These are phyloP conservation scores for Colletotrichum destructivum DNA, from an alignment of 2,329 filamentous ascomycete genomes.

Conservation along the genomic window DNA sequence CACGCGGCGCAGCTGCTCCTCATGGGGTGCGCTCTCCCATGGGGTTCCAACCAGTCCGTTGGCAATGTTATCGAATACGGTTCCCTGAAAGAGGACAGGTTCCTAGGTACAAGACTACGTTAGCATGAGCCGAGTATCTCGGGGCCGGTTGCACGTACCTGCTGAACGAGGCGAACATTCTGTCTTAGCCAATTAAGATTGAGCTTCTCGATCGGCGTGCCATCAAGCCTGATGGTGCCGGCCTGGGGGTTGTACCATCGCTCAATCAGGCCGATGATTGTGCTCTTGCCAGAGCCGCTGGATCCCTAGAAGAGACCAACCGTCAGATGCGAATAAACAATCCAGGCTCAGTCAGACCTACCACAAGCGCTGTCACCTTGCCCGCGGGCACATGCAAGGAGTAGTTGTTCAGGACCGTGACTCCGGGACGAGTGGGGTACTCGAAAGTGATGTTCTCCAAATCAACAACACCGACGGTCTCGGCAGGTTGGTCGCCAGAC, in stretches of 20 bases:
- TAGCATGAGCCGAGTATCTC: no score
- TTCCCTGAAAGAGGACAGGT: slow-evolving; percentile 56
- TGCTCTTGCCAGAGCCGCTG: slow-evolving; percentile 58
- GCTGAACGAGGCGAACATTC: slow-evolving; percentile 56
- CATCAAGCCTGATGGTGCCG: slow-evolving; percentile 55
- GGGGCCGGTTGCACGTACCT: slow-evolving; percentile 40
- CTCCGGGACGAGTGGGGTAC: slow-evolving; percentile 61
- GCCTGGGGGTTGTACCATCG: slow-evolving; percentile 55
- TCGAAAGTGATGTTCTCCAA: slow-evolving; percentile 59
- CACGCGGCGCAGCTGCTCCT: slow-evolving; percentile 58
- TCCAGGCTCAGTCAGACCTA: slow-evolving; percentile 41
- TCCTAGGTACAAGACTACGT: slow-evolving; percentile 47
- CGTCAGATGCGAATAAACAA: neutral
- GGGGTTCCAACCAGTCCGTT: slow-evolving; percentile 60
- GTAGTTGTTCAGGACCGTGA: slow-evolving; percentile 59
- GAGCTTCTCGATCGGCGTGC: slow-evolving; percentile 50
- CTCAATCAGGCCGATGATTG: slow-evolving; percentile 57
- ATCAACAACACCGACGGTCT: slow-evolving; percentile 53
- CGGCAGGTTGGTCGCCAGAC: slow-evolving; percentile 49
- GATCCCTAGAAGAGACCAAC: neutral
- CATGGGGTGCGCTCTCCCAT: slow-evolving; percentile 42
- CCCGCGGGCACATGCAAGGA: slow-evolving; percentile 60
- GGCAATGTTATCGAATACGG: slow-evolving; percentile 66
- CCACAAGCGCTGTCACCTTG: slow-evolving; percentile 60
- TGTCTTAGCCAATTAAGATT: slow-evolving; percentile 58